Conservation (phyloP, 2,329 filamentous ascomycete genomes). For the Zasmidium cellare region DNA sequence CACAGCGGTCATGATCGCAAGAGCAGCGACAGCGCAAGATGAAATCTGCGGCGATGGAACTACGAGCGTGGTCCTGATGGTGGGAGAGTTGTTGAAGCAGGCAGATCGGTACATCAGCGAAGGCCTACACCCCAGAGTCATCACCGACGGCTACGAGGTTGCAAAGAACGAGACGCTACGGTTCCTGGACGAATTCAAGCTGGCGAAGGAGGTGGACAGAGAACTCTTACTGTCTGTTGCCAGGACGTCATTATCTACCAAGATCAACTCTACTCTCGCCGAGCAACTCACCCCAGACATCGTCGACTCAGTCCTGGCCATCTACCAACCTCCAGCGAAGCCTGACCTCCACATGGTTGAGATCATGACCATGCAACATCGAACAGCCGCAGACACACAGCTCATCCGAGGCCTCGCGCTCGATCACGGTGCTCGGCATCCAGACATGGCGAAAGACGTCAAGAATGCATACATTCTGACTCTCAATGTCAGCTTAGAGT, state of each 20-base stretch:
- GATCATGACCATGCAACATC: slow-evolving; percentile 99
- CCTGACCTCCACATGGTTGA: slow-evolving; percentile 99
- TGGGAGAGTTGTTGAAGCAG: slow-evolving; percentile 97
- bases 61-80: slow-evolving; percentile 90
- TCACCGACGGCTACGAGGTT: slow-evolving; percentile 96
- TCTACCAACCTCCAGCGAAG: slow-evolving; percentile 85
- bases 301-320: slow-evolving; percentile 92
- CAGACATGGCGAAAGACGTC: slow-evolving; percentile 95
- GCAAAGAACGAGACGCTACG: slow-evolving; percentile 91
- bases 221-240: slow-evolving; percentile 93
- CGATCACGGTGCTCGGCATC: slow-evolving; percentile 93
- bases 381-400: slow-evolving; percentile 91
- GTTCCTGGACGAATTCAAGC: slow-evolving; percentile 94
- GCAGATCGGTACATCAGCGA: slow-evolving; percentile 94
- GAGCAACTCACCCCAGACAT: slow-evolving; percentile 91
- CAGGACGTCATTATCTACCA: slow-evolving; percentile 90
- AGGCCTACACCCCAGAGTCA: slow-evolving; percentile 93
- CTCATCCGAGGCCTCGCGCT: slow-evolving; percentile 89
- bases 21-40: slow-evolving; percentile 93
- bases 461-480: slow-evolving; percentile 95
- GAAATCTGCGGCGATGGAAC: slow-evolving; percentile 98
- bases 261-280: slow-evolving; percentile 85
- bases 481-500: slow-evolving; percentile 94
- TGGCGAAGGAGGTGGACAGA: slow-evolving; percentile 82
- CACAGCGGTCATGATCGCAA: slow-evolving; percentile 79